phyloP scores from a whole-genome alignment of 2,329 filamentous ascomycete genomes.

The Penicillium sp. region DNA sequence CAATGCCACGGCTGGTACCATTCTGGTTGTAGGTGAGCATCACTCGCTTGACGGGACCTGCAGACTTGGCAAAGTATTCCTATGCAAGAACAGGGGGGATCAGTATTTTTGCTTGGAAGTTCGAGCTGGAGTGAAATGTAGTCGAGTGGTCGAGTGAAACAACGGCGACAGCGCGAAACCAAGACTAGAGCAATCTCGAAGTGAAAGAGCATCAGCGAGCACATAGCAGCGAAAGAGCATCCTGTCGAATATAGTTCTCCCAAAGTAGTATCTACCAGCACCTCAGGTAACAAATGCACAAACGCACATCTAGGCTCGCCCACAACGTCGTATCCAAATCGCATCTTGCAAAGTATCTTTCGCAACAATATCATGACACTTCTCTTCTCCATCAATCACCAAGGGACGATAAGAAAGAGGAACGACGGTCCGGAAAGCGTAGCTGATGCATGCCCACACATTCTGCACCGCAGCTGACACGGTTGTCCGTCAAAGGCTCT shows the following conservation, averaged over 20 bases:
- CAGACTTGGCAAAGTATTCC: conserved; percentile 92
- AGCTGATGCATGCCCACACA: conserved; percentile 5
- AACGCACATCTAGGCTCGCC: background rate
- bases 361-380: background rate
- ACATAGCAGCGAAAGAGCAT: conserved; percentile 54
- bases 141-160: conserved; percentile 31
- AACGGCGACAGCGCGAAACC: conserved; percentile 33
- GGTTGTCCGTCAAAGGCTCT: conserved; percentile 14
- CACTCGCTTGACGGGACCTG: conserved; percentile 88
- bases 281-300: background rate
- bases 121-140: conserved; percentile 26
- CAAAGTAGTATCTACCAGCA: conserved; percentile 4
- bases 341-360: background rate
- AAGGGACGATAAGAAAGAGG: background rate
- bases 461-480: conserved; percentile 9
- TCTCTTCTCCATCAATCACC: conserved; percentile 11
- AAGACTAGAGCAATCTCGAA: conserved; percentile 31
- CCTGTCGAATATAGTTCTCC: conserved; percentile 2
- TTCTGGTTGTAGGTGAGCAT: conserved; percentile 91
- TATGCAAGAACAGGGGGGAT: conserved; percentile 61
- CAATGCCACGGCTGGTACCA: conserved; percentile 87
- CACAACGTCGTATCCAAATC: background rate
- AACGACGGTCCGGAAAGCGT: background rate
- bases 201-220: conserved; percentile 60
- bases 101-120: conserved; percentile 46